A percentile compares a stretch with the other conserved stretches of the same genome.
Evolutionary conservation across 2,329 filamentous ascomycete genomes (phyloP).

Genomic region (Madurella mycetomatis): DNA sequence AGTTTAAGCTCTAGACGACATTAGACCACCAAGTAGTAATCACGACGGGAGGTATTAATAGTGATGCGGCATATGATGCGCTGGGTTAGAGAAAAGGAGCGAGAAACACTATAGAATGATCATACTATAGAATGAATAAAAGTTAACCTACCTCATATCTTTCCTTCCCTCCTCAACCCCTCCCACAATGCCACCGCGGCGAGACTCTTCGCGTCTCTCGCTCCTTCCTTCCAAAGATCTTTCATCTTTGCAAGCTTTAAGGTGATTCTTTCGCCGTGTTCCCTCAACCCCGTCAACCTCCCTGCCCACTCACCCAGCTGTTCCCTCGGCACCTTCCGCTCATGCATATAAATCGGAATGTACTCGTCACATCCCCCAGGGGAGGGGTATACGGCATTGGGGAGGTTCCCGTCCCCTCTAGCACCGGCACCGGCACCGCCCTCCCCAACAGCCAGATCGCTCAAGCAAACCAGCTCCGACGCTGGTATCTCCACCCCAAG

Average conservation of each 20-base stretch:
- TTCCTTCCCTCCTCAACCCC: constrained; percentile 45
- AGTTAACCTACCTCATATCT: constrained; percentile 10
- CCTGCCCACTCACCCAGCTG: constrained; percentile 54
- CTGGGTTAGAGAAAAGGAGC: neutral
- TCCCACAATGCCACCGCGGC: constrained; percentile 57
- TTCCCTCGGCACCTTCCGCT: constrained; percentile 46
- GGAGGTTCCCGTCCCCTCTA: constrained; percentile 34
- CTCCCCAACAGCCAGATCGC: constrained; percentile 39
- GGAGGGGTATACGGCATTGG: constrained; percentile 52
- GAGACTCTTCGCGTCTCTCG: constrained; percentile 56
- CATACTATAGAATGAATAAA: constrained; percentile 1
- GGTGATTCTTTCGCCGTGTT: constrained; percentile 58
- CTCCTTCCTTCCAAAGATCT: constrained; percentile 55
- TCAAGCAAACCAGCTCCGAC: constrained; percentile 46
- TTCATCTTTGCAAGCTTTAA: constrained; percentile 54
- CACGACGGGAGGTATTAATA: too few species aligned
- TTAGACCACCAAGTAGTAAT: neutral
- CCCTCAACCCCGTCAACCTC: constrained; percentile 52
- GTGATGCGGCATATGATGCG: neutral
- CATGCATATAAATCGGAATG: constrained; percentile 54
- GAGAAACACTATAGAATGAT: neutral
- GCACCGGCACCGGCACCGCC: constrained; percentile 16
- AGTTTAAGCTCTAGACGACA: constrained; percentile 37
- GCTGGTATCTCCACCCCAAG: constrained; percentile 49
- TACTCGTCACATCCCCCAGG: constrained; percentile 59